Conservation (phyloP, 768 basidiomycete species). For the Pulveroboletus sp. region DNA sequence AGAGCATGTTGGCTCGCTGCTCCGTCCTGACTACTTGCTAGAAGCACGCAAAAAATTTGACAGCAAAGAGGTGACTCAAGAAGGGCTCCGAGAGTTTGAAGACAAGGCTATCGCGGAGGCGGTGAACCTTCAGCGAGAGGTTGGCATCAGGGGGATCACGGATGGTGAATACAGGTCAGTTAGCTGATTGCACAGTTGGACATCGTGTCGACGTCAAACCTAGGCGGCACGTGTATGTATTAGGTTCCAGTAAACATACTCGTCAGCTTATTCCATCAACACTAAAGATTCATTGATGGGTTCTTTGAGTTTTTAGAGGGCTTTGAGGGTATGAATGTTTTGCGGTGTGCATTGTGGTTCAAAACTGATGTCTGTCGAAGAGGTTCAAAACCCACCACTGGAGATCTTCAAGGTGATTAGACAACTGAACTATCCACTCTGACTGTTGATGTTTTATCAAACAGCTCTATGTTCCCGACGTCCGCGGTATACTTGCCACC, state of each 20-base stretch:
- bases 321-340: conserved; percentile 19
- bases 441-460: neutral
- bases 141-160: conserved; percentile 41
- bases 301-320: conserved; percentile 28
- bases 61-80: conserved; percentile 29
- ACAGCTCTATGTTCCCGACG: conserved; percentile 26
- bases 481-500: conserved; percentile 18
- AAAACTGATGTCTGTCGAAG: conserved; percentile 11
- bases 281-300: conserved; percentile 27
- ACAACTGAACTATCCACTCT: too few relatives aligned
- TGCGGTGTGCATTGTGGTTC: neutral
- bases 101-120: conserved; percentile 37
- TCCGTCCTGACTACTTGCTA: conserved; percentile 42
- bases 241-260: neutral
- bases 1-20: conserved; percentile 45
- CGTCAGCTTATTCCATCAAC: neutral
- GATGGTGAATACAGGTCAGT: conserved; percentile 40
- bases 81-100: conserved; percentile 37
- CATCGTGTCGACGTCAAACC: neutral
- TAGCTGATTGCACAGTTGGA: conserved; percentile 8
- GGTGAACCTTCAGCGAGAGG: conserved; percentile 37
- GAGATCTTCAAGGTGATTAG: conserved; percentile 24
- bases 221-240: conserved; percentile 26
- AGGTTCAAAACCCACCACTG: conserved; percentile 21
- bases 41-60: conserved; percentile 36